Evolutionary conservation across 129 eudicot genomes (phyloP), one percentile per base, ranked within the genome.

Genomic region (Rutidosis leptorrhynchoides): DNA sequence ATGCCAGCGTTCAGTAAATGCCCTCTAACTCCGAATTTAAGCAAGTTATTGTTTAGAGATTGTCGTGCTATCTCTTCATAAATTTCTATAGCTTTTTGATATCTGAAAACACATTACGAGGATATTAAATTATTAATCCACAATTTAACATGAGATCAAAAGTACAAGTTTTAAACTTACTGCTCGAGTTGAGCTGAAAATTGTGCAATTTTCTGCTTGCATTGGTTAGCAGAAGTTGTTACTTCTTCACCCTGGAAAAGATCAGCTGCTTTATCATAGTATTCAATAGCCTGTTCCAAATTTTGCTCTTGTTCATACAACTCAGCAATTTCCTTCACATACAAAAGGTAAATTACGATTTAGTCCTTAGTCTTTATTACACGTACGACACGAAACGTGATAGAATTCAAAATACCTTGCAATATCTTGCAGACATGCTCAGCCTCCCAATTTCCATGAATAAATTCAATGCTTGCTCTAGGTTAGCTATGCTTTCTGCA

Each of bases 391-490:
- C n/a, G 3, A 42, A 64, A 64, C 55, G 37, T 21, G 32, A 62
- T n/a, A 45, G 17, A 12, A 25, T 16, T 58, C 19, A 29, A 32
- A 24, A 55, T 68, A 85, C 96, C 94, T 89, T 85, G 81, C 80
- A 89, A 69, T 89, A 85, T 81, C 94, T 83, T 62, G 93, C 94
- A 72, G 83, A 70, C 90, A 85, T 83, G 68, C 65, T 69, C 64
- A 89, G 87, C 78, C 94, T 79, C 57, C 93, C 93, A 58, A 85
- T 85, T 66, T 89, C 94, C 88, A 85, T 59, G 77, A 85, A 89
- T n/a, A 86, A 1, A 77, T 85, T 85, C 35, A 83, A 66, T 70
- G 96, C 74, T 68, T 89, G 78, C 72, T 85, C 94, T 71, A 85
- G 75, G 80, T 83, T 77, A 74, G 90, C 76, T 67, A 85, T 71